phyloP scores from a whole-genome alignment of 768 basidiomycete genomes.

The Rhodosporidiobolus sp. region DNA sequence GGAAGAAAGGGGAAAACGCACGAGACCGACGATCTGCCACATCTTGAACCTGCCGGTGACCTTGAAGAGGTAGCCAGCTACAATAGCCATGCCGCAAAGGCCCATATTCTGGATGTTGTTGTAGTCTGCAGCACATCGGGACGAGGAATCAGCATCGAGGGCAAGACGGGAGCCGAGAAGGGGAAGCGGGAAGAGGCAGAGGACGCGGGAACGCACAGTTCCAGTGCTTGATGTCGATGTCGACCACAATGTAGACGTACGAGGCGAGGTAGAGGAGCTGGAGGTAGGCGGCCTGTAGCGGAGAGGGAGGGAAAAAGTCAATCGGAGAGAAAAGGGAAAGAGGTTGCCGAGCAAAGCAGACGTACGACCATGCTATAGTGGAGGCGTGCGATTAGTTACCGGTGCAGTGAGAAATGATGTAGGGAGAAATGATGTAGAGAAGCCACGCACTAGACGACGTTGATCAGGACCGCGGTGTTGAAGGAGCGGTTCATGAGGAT shows the following conservation, averaged over 20 bases:
- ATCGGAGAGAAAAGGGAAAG: background rate
- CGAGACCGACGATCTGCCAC: conserved; percentile 45
- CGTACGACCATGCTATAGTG: background rate
- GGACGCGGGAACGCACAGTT: conserved; percentile 15
- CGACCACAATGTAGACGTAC: conserved; percentile 32
- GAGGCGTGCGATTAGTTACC: too few relatives aligned
- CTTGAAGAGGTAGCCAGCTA: conserved; percentile 46
- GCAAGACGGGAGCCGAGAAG: too few relatives aligned
- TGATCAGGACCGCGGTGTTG: conserved; percentile 31
- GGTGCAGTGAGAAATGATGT: too few relatives aligned
- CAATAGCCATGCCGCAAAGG: conserved; percentile 45
- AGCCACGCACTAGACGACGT: conserved; percentile 33
- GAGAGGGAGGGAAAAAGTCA: background rate
- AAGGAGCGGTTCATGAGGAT: conserved; percentile 33
- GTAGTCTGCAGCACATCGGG: conserved; percentile 12
- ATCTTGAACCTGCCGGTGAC: conserved; percentile 49
- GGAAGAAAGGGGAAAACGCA: conserved; percentile 1
- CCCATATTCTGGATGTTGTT: conserved; percentile 31
- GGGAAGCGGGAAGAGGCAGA: background rate
- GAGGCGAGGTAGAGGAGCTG: conserved; percentile 18
- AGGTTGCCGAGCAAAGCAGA: background rate
- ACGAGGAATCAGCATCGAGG: too few relatives aligned
- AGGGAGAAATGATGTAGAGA: too few relatives aligned
- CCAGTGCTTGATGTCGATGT: conserved; percentile 10
- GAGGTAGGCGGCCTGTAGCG: conserved; percentile 10